Evolutionary conservation across 345 rosid species (phyloP).

Genomic region (Excoecaria cochinchinensis): DNA sequence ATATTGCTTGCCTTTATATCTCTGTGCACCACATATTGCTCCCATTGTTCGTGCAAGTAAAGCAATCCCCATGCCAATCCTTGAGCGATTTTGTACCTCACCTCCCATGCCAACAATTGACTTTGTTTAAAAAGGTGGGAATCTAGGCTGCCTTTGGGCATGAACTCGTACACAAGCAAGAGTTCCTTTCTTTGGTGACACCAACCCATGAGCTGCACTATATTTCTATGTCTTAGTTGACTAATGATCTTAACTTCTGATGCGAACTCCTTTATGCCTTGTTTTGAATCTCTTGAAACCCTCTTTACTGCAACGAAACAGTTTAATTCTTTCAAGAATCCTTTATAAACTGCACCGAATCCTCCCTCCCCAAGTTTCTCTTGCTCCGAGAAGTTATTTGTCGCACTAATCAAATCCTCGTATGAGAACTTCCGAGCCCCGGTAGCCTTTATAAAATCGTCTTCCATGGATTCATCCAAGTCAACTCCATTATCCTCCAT

Average conservation of each 20-base stretch:
- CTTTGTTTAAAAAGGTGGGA: background rate
- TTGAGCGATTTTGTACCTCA: background rate
- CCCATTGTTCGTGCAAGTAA: slow-evolving; percentile 1
- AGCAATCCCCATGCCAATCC: background rate
- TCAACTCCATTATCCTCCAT: background rate
- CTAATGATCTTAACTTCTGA: background rate
- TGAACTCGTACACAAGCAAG: slow-evolving; percentile 5
- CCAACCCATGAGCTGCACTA: background rate
- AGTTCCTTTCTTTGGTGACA: background rate
- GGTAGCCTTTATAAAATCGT: background rate
- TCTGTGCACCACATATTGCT: slow-evolving; percentile 6
- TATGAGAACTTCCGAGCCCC: background rate
- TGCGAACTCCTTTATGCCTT: background rate
- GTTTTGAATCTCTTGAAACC: background rate
- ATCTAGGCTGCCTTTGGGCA: slow-evolving; percentile 12
- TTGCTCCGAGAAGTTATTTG: background rate
- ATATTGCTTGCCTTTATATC: slow-evolving; percentile 8
- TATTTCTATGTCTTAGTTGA: background rate
- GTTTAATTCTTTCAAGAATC: background rate
- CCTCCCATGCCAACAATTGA: background rate
- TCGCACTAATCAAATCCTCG: background rate
- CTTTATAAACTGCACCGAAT: background rate
- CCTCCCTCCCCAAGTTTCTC: slow-evolving; percentile 2
- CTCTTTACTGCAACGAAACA: background rate
- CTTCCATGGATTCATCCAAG: background rate